Base-by-base conservation (phyloP, 805 yeast genomes). In the Candida cerambycidarum region DNA sequence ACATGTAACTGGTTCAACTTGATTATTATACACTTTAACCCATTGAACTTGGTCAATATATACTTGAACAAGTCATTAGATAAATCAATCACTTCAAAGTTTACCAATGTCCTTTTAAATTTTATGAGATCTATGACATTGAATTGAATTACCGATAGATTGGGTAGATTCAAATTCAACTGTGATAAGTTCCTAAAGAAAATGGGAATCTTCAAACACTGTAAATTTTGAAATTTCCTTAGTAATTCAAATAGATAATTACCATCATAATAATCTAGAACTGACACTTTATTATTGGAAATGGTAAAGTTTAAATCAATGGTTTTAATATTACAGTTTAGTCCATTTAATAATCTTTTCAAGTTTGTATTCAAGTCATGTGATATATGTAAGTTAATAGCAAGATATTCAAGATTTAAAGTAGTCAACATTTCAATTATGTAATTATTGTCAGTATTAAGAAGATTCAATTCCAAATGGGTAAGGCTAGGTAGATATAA, bases 111-210 rank as follows among this genome's bases (percentile, higher is more conserved):
- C 13, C 43, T 49, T 16, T 34, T 37, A 24, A 44, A 41, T 19
- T 44, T 46, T 16, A 33, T 42, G n/a, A 38, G n/a, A 32, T 49
- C 53, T 6, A 49, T 32, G 5, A 49, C 23, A 15, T 46, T 23
- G 10, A 49, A 37, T 17, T 49, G 47, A 8, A 49, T 25, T 7
- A 25, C 13, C 9, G 39, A 14, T 12, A 49, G 17, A 1, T 30
- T 8, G 2, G 47, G 47, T 9, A 46, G 31, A 4, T 37, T 15
- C 24, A 44, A 39, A 4, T 34, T 7, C 14, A 49, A 35, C 8
- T 30, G n/a, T 5, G 23, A 15, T 25, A 43, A 24, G 17, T 38
- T 24, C 5, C 38, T 23, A 6, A 41, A 46, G 15, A 38, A 42
- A 13, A 44, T 39, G 3, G 53, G 53, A 12, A 44, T 27, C 21